These are phyloP conservation scores for Ananas comosus DNA, from an alignment of 176 grass and related monocot genomes.

Conservation along the genomic window DNA sequence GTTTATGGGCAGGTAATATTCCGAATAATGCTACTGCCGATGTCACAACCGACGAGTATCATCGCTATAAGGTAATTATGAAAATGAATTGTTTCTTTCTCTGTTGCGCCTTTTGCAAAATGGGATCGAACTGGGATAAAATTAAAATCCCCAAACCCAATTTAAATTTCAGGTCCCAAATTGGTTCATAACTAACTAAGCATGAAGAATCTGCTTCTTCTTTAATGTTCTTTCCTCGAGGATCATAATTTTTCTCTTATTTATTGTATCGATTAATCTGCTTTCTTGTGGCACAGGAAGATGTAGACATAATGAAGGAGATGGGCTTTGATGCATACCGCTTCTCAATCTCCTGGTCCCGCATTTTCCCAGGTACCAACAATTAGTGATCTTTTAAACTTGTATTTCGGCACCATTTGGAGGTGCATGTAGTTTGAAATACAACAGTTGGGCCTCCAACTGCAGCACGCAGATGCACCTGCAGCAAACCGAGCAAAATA, in stretches of 20 bases:
- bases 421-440: too few species aligned
- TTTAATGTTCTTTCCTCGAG: too few species aligned
- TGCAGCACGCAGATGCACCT: too few species aligned
- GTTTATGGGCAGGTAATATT: slow-evolving; percentile 34
- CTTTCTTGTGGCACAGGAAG: slow-evolving; percentile 26
- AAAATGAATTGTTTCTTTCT: neutral
- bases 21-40: slow-evolving; percentile 34
- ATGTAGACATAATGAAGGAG: slow-evolving; percentile 45
- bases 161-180: too few species aligned
- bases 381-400: too few species aligned
- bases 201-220: too few species aligned
- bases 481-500: too few species aligned
- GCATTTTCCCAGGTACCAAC: slow-evolving; percentile 38
- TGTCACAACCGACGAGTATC: slow-evolving; percentile 56
- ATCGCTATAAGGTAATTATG: slow-evolving; percentile 43
- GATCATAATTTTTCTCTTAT: neutral
- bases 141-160: too few species aligned
- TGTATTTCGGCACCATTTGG: too few species aligned
- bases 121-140: too few species aligned
- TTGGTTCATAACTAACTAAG: too few species aligned
- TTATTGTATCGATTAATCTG: neutral
- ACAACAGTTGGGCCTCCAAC: too few species aligned
- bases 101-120: neutral
- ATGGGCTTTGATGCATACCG: slow-evolving; percentile 56
- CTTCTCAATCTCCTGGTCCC: slow-evolving; percentile 61